phyloP scores from a whole-genome alignment of 2,329 filamentous ascomycete species.

The Apiospora sp. region DNA sequence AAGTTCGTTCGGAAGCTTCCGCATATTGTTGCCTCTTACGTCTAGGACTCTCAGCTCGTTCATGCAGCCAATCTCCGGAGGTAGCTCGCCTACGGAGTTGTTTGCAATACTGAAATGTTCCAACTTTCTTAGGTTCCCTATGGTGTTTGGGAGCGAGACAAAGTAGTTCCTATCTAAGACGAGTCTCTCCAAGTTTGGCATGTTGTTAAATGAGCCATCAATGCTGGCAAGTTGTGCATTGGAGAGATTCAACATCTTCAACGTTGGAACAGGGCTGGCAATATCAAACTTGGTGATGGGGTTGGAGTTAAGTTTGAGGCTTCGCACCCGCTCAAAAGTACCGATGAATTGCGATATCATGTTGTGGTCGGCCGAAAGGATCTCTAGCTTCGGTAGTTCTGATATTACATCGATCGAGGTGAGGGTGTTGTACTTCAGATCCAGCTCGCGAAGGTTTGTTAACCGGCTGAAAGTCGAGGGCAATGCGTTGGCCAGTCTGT shows the following conservation, averaged over 20 bases:
- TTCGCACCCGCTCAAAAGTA: conserved; percentile 83
- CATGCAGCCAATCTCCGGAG: conserved; percentile 87
- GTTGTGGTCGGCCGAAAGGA: conserved; percentile 91
- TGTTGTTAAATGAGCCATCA: conserved; percentile 86
- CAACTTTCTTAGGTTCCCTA: conserved; percentile 82
- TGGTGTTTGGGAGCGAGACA: conserved; percentile 83
- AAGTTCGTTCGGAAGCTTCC: conserved; percentile 87
- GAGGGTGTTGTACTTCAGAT: conserved; percentile 92
- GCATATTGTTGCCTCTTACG: conserved; percentile 91
- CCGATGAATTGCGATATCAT: conserved; percentile 88
- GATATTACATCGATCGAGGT: conserved; percentile 88
- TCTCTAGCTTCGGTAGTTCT: conserved; percentile 84
- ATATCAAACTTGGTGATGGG: conserved; percentile 95
- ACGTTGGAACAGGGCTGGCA: conserved; percentile 75
- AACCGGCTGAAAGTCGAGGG: conserved; percentile 78
- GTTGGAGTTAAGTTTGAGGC: conserved; percentile 91
- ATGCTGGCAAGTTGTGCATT: conserved; percentile 91
- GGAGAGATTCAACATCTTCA: conserved; percentile 88
- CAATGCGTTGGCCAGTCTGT: conserved; percentile 79
- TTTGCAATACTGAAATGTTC: conserved; percentile 95
- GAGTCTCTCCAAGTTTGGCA: conserved; percentile 86
- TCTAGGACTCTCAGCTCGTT: conserved; percentile 86
- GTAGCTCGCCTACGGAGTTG: conserved; percentile 85
- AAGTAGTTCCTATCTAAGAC: conserved; percentile 96
- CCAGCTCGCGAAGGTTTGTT: conserved; percentile 83